A percentile compares a stretch with the other conserved stretches of the same genome.
phyloP scores from a whole-genome alignment of 2,329 filamentous ascomycete genomes.

The Mycocentrospora acerina region DNA sequence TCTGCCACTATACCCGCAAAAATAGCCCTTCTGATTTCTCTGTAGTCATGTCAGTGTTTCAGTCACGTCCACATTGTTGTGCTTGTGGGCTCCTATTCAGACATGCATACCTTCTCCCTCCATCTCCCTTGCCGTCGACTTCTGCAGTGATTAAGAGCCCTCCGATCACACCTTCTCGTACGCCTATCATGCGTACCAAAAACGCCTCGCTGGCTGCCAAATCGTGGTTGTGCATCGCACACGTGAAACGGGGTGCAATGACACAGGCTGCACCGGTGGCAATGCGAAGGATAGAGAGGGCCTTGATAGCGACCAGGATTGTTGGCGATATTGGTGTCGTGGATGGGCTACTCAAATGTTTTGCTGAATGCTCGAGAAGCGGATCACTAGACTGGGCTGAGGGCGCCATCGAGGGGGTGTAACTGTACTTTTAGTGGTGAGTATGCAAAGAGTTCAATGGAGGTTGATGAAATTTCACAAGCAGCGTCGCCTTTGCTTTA shows the following conservation, averaged over 20 bases:
- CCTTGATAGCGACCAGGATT: conserved; percentile 18
- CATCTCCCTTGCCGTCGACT: conserved; percentile 13
- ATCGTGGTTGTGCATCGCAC: conserved; percentile 17
- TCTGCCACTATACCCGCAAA: conserved; percentile 24
- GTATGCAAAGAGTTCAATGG: too few species aligned
- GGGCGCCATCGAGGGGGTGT: not conserved
- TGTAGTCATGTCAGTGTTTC: conserved; percentile 5
- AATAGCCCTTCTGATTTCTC: conserved; percentile 27
- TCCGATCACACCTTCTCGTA: conserved; percentile 24
- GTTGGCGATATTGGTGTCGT: conserved; percentile 12
- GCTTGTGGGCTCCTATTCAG: too few species aligned
- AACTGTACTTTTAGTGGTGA: not conserved
- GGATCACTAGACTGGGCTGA: too few species aligned
- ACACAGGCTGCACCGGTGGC: conserved; percentile 19
- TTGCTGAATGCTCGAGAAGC: conserved; percentile 12
- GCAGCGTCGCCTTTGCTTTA: too few species aligned
- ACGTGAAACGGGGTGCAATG: conserved; percentile 23
- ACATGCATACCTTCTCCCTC: conserved; percentile 10
- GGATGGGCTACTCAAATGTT: conserved; percentile 6
- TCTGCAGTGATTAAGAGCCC: conserved; percentile 25
- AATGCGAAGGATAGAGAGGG: conserved; percentile 20
- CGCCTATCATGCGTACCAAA: conserved; percentile 25
- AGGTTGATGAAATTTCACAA: too few species aligned
- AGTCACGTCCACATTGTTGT: too few species aligned
- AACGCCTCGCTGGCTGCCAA: conserved; percentile 14